Evolutionary conservation across 1,284 basidiomycete species (phyloP), one percentile per base, ranked within the genome.

Genomic region (Sparassis latifolia): DNA sequence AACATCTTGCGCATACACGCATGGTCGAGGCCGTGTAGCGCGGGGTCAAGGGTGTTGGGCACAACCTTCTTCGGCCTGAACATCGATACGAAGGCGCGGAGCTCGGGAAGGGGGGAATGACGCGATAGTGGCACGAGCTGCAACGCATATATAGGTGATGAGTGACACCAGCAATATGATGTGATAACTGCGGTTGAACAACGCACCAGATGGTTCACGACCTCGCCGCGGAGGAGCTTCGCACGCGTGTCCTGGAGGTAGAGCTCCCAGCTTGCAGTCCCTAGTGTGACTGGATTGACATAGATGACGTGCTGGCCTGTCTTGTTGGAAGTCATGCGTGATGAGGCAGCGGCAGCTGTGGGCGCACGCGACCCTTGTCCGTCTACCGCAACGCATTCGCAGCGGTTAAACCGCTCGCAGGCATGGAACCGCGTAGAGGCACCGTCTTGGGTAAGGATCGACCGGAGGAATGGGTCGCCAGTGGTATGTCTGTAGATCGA

Each of bases 61-160:
- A 90, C 78, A 1, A 96, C 67, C 2, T 77, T 72, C 27, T 69
- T 74, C 0, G 93, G 93, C 28, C 77, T 77, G 67, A 97, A 96
- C 7, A 93, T 71, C 0, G 77, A 69, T 10, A 95, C 89, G 46
- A 97, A 86, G 2, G 73, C 69, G 54, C 83, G 82, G 1, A 97
- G 76, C 62, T 97, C 94, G 0, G 89, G 88, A 1, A 95, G 76
- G 0, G 88, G 76, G 0, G 92, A 94, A 61, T 97, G 94, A 0
- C 94, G 80, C 3, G 84, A 82, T 1, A 96, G 72, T 0, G 93
- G 90, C 0, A 91, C 84, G 3, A 90, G 76, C 92, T 94, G 33
- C 20, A 37, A 39, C 4, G n/a, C n/a, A 20, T 20, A 20, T 20
- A 20, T 20, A 20, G 20, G 20, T 20, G 20, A 20, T 20, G 20